phyloP scores from a whole-genome alignment of 192 early-diverging fungal genomes.

The Chytriomyces confervae region DNA sequence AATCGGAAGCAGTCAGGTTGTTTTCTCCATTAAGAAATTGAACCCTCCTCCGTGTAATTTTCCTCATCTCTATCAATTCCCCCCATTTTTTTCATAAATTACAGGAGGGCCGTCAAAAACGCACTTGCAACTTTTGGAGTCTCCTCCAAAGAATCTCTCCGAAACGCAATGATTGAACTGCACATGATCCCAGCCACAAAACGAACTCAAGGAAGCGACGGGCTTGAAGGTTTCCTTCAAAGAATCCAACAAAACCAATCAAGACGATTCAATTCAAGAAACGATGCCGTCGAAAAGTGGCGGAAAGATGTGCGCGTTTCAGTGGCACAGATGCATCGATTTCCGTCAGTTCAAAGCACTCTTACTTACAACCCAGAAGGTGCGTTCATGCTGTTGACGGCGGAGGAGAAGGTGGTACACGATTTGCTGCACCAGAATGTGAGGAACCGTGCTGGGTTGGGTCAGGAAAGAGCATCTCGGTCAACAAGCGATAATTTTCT shows the following conservation, averaged over 20 bases:
- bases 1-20: constrained; percentile 39
- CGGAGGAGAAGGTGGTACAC: constrained; percentile 19
- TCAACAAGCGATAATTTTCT: no score
- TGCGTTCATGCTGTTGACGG: not conserved
- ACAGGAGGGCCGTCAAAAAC: constrained; percentile 41
- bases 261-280: not conserved
- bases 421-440: constrained; percentile 15
- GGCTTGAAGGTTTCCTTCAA: not conserved
- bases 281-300: constrained; percentile 18
- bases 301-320: not conserved
- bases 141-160: constrained; percentile 42
- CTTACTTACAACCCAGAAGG: constrained; percentile 14
- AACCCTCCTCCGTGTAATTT: not conserved
- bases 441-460: not conserved
- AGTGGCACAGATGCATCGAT: not conserved
- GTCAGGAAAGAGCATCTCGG: no score
- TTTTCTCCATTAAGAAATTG: not conserved
- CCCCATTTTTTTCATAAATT: not conserved
- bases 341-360: constrained; percentile 19
- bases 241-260: not conserved
- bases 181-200: constrained; percentile 40
- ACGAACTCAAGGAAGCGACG: not conserved
- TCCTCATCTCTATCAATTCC: not conserved
- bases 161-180: constrained; percentile 47
- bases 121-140: constrained; percentile 48